Conservation (phyloP, 2,329 filamentous ascomycete genomes). For the Aspergillus caelatus region DNA sequence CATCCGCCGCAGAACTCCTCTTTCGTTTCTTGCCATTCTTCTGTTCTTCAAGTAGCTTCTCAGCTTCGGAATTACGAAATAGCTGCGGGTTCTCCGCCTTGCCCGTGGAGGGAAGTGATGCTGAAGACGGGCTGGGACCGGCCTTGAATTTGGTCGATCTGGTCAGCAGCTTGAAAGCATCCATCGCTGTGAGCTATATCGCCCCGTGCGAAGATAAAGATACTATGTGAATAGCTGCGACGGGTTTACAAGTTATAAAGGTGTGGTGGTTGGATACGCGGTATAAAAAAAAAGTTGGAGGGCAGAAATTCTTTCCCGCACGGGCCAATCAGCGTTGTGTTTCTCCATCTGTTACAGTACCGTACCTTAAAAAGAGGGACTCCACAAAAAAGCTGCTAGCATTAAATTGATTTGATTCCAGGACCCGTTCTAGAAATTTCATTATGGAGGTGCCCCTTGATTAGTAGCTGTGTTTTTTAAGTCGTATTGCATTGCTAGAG, state of each 20-base stretch:
- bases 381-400: conserved; percentile 3
- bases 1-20: conserved; percentile 27
- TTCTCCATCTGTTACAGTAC: neutral
- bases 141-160: conserved; percentile 48
- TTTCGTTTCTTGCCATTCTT: conserved; percentile 42
- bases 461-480: neutral
- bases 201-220: conserved; percentile 6
- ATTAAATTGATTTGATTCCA: neutral
- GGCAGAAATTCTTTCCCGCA: conserved; percentile 29
- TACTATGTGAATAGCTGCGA: neutral
- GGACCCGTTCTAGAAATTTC: conserved; percentile 2
- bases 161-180: conserved; percentile 49
- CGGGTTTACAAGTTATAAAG: neutral
- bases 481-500: neutral
- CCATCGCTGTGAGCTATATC: conserved; percentile 35
- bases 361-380: conserved; percentile 2
- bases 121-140: conserved; percentile 25
- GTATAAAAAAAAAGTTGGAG: conserved; percentile 27
- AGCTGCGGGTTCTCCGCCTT: conserved; percentile 43
- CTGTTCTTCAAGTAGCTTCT: conserved; percentile 30
- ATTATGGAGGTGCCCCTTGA: neutral
- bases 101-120: conserved; percentile 43
- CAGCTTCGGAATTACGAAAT: conserved; percentile 35
- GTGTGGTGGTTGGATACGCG: conserved; percentile 17
- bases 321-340: conserved; percentile 36